phyloP scores from a whole-genome alignment of 257 asterid species.

The Nicotiana sylvestris region DNA sequence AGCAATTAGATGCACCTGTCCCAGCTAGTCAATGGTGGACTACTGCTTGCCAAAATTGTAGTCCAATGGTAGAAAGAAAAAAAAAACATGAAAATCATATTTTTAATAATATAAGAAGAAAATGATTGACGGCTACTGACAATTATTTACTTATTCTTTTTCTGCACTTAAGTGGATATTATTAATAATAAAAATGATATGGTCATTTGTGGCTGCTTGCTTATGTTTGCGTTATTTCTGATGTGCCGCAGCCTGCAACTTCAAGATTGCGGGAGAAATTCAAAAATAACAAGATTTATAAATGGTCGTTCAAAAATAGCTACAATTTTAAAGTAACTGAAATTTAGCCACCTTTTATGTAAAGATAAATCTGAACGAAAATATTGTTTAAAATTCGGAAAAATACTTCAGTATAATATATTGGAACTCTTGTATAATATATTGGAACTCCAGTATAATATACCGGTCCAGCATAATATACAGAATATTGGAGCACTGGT shows the following conservation, averaged over 20 bases:
- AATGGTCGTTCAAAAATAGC: no score
- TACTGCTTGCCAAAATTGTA: background rate
- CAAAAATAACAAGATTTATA: no score
- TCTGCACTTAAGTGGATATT: background rate
- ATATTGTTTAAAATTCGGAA: no score
- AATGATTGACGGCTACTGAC: background rate
- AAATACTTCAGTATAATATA: no score
- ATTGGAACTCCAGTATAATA: no score
- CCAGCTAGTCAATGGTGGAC: background rate
- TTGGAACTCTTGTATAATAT: no score
- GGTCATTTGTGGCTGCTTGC: background rate
- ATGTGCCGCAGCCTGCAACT: background rate
- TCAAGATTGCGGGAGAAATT: background rate
- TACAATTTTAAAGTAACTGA: no score
- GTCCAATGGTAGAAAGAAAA: background rate
- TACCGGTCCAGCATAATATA: no score
- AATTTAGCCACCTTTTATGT: no score
- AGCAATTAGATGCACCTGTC: background rate
- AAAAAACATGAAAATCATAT: background rate
- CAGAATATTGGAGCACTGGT: no score
- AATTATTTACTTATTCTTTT: background rate
- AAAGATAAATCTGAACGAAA: no score
- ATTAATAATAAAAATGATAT: background rate
- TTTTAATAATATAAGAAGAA: background rate
- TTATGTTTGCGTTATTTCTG: background rate